Conservation (phyloP, 2,329 filamentous ascomycete species). For the Ophiocordyceps unilateralis region DNA sequence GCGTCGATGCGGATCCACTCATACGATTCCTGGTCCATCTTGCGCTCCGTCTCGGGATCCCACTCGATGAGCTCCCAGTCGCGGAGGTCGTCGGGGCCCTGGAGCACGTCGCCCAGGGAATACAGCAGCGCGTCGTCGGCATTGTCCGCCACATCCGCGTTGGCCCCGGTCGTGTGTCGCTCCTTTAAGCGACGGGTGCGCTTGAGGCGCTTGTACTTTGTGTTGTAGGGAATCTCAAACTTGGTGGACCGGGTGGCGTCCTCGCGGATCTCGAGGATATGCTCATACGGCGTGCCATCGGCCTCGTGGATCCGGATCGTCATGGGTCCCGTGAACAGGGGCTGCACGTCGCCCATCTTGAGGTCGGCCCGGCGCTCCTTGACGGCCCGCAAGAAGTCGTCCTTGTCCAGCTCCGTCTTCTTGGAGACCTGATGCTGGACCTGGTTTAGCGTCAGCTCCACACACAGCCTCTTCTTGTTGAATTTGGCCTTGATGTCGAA, state of each 20-base stretch:
- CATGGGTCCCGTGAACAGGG: constrained; percentile 90
- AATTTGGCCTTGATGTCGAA: constrained; percentile 80
- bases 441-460: constrained; percentile 81
- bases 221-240: constrained; percentile 95
- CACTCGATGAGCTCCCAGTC: constrained; percentile 81
- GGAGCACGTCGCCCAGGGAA: constrained; percentile 79
- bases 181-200: constrained; percentile 71
- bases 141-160: constrained; percentile 40
- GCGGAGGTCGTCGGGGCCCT: constrained; percentile 61
- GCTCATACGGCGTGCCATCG: constrained; percentile 93
- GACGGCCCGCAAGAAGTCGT: constrained; percentile 68
- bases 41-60: constrained; percentile 71
- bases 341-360: constrained; percentile 50
- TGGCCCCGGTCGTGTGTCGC: constrained; percentile 38
- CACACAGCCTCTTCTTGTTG: constrained; percentile 93
- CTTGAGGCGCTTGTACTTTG: constrained; percentile 96
- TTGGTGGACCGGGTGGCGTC: constrained; percentile 55
- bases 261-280: constrained; percentile 91
- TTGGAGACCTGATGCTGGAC: constrained; percentile 34
- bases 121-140: constrained; percentile 77
- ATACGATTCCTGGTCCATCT: constrained; percentile 91
- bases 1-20: constrained; percentile 98
- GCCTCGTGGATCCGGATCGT: constrained; percentile 96
- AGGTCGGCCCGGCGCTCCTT: constrained; percentile 62
- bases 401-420: constrained; percentile 40